A percentile compares a stretch with the other conserved stretches of the same genome.
phyloP scores from a whole-genome alignment of 2,329 filamentous ascomycete genomes.

The Knoxdaviesia capensis region DNA sequence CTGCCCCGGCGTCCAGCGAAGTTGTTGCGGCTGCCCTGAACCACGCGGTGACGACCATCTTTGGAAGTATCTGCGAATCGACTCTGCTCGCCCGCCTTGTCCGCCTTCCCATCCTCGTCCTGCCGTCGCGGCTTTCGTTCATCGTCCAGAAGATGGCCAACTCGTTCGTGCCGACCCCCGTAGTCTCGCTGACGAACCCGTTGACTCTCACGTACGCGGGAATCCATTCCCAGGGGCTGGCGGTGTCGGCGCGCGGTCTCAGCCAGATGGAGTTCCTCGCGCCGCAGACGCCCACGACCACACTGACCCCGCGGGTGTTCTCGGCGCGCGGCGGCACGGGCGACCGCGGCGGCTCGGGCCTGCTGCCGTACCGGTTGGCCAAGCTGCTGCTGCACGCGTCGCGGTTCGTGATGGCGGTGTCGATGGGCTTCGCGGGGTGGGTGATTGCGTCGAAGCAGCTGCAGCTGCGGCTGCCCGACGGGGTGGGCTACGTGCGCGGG shows the following conservation, averaged over 20 bases:
- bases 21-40: conserved; percentile 66
- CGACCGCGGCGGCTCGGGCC: conserved; percentile 15
- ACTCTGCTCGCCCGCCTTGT: conserved; percentile 65
- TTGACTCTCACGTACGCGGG: conserved; percentile 82
- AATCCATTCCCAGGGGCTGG: conserved; percentile 74
- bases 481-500: conserved; percentile 36
- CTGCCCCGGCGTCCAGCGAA: conserved; percentile 55
- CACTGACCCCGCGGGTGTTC: conserved; percentile 36
- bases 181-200: conserved; percentile 75
- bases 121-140: conserved; percentile 47
- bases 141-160: conserved; percentile 57
- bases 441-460: conserved; percentile 75
- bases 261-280: conserved; percentile 67
- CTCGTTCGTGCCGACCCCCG: conserved; percentile 65
- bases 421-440: conserved; percentile 90
- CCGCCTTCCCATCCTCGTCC: conserved; percentile 63
- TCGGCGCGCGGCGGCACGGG: conserved; percentile 19
- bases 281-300: conserved; percentile 53
- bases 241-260: conserved; percentile 57
- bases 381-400: conserved; percentile 85
- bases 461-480: conserved; percentile 33
- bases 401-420: conserved; percentile 75
- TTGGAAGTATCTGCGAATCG: conserved; percentile 80
- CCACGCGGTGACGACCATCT: conserved; percentile 70
- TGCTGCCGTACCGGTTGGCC: conserved; percentile 77